phyloP scores from a whole-genome alignment of 306 rosid species.

The Cicer chorassanicum region DNA sequence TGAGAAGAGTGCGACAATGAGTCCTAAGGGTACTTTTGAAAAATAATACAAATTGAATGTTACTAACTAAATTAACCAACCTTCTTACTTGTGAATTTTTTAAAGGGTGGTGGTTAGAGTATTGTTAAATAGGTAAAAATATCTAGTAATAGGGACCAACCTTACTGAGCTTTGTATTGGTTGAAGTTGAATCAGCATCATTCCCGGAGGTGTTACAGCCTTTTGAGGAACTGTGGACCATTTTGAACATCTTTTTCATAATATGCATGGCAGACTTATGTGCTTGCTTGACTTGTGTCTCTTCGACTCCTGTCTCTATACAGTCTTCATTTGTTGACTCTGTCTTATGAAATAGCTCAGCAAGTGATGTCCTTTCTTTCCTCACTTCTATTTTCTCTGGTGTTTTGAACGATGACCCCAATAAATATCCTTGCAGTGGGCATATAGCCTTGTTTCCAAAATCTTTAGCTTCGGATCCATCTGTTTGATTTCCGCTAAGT shows the following conservation, averaged over 20 bases:
- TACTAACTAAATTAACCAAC: not conserved
- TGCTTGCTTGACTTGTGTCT: conserved; percentile 52
- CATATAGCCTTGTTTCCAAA: conserved; percentile 60
- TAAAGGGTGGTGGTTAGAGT: not conserved
- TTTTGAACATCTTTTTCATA: conserved; percentile 69
- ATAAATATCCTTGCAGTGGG: conserved; percentile 89
- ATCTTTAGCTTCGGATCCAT: conserved; percentile 64
- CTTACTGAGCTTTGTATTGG: conserved; percentile 74
- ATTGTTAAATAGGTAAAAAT: conserved; percentile 38
- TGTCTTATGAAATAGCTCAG: conserved; percentile 70
- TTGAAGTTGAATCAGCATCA: conserved; percentile 52
- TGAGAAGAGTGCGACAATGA: not conserved
- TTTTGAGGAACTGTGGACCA: conserved; percentile 55
- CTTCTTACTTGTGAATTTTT: not conserved
- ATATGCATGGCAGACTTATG: conserved; percentile 59
- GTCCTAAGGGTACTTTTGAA: not conserved
- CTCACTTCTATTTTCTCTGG: conserved; percentile 58
- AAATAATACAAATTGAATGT: not conserved
- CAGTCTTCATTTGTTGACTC: conserved; percentile 51
- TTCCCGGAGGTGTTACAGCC: conserved; percentile 43
- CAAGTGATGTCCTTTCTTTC: conserved; percentile 69
- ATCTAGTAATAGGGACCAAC: conserved; percentile 56
- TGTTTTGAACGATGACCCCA: conserved; percentile 71
- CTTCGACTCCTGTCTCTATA: conserved; percentile 47
- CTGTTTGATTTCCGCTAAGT: conserved; percentile 63